Conservation (phyloP, 768 basidiomycete species). For the Leccinum uliginosum region DNA sequence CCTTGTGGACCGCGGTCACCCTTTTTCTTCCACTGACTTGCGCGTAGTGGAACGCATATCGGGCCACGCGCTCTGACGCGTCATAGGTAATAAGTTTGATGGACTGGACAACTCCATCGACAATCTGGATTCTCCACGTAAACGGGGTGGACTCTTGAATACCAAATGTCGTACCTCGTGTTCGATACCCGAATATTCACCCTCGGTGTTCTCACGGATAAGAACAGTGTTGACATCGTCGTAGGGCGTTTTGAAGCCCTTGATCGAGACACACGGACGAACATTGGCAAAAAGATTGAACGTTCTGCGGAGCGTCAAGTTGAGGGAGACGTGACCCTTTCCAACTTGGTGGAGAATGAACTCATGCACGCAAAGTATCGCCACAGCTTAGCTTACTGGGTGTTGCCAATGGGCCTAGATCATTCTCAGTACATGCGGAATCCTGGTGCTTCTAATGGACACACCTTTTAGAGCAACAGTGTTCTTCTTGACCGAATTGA, state of each 20-base stretch:
- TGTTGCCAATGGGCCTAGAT: constrained; percentile 86
- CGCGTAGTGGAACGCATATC: constrained; percentile 99
- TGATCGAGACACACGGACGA: constrained; percentile 91
- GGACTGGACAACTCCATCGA: constrained; percentile 97
- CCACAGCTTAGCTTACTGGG: constrained; percentile 64
- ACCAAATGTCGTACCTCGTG: constrained; percentile 67
- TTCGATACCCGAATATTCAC: constrained; percentile 99
- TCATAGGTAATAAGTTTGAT: constrained; percentile 99
- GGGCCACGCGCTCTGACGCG: constrained; percentile 96
- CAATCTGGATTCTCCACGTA: constrained; percentile 49
- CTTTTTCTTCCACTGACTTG: constrained; percentile 78
- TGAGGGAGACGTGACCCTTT: constrained; percentile 97
- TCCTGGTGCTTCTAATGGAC: constrained; percentile 11
- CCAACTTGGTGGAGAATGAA: constrained; percentile 60
- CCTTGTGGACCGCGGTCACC: constrained; percentile 99
- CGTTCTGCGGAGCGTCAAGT: constrained; percentile 92
- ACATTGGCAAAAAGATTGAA: constrained; percentile 99
- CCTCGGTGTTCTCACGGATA: constrained; percentile 99
- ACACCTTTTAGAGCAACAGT: constrained; percentile 96
- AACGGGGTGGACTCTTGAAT: constrained; percentile 6
- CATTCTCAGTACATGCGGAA: constrained; percentile 9
- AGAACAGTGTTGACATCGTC: constrained; percentile 97
- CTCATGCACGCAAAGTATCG: constrained; percentile 2
- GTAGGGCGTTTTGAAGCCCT: constrained; percentile 97
- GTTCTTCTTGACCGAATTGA: constrained; percentile 90